These are phyloP conservation scores for Chrysoporthe deuterocubensis DNA, from an alignment of 2,329 filamentous ascomycete species.

Conservation along the genomic window DNA sequence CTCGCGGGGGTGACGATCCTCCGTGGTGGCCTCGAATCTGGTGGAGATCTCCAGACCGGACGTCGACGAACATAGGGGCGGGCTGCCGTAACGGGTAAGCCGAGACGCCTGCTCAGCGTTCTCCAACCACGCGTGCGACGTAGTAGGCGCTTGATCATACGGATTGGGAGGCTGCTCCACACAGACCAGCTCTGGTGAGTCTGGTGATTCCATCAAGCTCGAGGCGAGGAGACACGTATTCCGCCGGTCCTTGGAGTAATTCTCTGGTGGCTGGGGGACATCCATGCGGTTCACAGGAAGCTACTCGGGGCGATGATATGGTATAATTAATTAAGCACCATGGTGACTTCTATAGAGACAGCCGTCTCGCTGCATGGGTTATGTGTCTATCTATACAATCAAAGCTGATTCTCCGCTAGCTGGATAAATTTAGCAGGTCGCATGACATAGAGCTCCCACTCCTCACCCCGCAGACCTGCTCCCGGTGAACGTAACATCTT, in stretches of 20 bases:
- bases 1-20: not conserved
- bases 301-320: not conserved
- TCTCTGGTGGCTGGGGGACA: not conserved
- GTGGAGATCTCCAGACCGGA: not conserved
- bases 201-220: not conserved
- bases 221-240: not conserved
- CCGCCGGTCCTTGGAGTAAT: not conserved
- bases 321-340: not conserved
- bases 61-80: not conserved
- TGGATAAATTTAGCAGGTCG: not conserved
- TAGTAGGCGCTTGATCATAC: not conserved
- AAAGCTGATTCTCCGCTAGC: not conserved
- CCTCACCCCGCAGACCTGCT: not conserved
- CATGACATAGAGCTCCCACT: not conserved
- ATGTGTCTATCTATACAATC: not conserved
- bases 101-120: constrained; percentile 3
- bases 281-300: not conserved
- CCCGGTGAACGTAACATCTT: not conserved
- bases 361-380: not conserved
- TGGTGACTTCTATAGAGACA: not conserved
- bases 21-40: not conserved
- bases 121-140: not conserved
- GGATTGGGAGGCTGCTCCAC: not conserved
- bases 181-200: not conserved
- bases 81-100: constrained; percentile 25